These are phyloP conservation scores for Prinsepia uniflora DNA, from an alignment of 306 rosid genomes.

Conservation along the genomic window DNA sequence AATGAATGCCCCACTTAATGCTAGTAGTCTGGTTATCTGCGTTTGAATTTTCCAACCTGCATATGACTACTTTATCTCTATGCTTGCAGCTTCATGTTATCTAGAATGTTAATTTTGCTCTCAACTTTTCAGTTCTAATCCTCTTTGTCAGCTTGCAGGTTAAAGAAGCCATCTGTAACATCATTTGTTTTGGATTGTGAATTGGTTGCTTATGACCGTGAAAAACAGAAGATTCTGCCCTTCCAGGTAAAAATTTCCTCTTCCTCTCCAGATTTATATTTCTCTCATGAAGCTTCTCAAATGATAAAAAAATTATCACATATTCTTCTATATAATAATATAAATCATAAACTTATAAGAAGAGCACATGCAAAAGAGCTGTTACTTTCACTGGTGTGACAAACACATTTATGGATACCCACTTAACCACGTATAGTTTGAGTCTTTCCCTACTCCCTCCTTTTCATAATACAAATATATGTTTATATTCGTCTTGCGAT, in stretches of 20 bases:
- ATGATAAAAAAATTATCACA: background rate
- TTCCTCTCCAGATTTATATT: background rate
- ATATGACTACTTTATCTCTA: background rate
- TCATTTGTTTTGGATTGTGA: constrained; percentile 93
- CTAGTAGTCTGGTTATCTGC: background rate
- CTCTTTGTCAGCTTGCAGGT: constrained; percentile 49
- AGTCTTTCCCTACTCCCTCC: too few relatives aligned
- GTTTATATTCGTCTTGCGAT: background rate
- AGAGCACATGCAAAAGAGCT: background rate
- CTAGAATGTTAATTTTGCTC: constrained; percentile 1
- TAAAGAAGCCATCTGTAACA: constrained; percentile 68
- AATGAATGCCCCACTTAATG: background rate
- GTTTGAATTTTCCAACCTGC: background rate
- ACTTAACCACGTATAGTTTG: background rate
- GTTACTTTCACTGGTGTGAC: background rate
- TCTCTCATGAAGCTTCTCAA: background rate
- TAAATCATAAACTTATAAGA: background rate
- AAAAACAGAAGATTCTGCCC: constrained; percentile 55
- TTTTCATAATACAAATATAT: background rate
- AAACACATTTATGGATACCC: background rate
- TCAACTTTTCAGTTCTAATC: constrained; percentile 25
- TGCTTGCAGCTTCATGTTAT: background rate
- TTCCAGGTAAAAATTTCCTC: constrained; percentile 61
- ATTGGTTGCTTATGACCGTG: constrained; percentile 84
- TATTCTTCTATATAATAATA: background rate